Conservation (phyloP, 106 monocot species). For the Dioscorea dumetorum region DNA sequence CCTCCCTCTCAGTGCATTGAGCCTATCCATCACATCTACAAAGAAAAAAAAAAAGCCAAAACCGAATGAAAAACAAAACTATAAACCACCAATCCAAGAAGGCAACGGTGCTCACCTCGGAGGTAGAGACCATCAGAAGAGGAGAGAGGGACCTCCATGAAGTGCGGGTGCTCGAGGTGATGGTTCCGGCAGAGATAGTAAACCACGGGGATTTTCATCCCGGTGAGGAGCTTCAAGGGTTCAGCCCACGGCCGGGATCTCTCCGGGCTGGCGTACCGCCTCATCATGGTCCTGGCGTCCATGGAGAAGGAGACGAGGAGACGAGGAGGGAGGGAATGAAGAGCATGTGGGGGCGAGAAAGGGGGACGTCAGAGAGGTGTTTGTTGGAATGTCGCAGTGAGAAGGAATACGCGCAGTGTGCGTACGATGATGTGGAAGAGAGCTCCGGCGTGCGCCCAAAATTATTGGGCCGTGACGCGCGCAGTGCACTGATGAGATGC, state of each 20-base stretch:
- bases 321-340: too few species aligned
- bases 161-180: conserved; percentile 68
- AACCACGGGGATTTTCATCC: conserved; percentile 45
- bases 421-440: too few species aligned
- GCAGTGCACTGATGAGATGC: too few species aligned
- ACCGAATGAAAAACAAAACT: not conserved
- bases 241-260: conserved; percentile 9
- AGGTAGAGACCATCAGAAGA: conserved; percentile 57
- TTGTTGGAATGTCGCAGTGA: too few species aligned
- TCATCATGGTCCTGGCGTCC: conserved; percentile 12
- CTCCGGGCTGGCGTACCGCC: conserved; percentile 39
- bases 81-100: not conserved
- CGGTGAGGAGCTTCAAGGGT: conserved; percentile 1
- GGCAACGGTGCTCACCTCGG: conserved; percentile 30
- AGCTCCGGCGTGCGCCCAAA: too few species aligned
- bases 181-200: conserved; percentile 55
- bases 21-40: conserved; percentile 60
- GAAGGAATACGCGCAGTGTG: too few species aligned
- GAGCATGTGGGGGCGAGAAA: too few species aligned
- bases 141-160: conserved; percentile 58
- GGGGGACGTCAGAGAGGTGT: too few species aligned
- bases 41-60: not conserved
- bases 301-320: too few species aligned
- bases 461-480: too few species aligned
- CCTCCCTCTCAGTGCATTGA: conserved; percentile 66